phyloP scores from a whole-genome alignment of 2,329 filamentous ascomycete species.

The Mariannaea elegans region DNA sequence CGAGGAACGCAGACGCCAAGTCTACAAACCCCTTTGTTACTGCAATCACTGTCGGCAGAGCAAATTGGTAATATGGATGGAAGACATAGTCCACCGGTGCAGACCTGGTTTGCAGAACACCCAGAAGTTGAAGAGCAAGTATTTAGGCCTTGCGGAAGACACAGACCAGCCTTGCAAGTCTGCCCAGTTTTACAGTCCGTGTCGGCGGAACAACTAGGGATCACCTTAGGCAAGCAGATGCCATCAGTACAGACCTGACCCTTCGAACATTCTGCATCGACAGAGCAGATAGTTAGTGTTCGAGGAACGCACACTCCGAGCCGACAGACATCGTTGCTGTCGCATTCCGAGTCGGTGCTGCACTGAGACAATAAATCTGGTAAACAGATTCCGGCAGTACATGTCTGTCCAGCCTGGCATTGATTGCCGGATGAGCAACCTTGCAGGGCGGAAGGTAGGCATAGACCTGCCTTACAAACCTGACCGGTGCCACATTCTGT shows the following conservation, averaged over 20 bases:
- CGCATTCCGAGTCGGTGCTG: not conserved
- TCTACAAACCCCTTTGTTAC: not conserved
- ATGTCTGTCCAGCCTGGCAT: not conserved
- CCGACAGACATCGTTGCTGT: not conserved
- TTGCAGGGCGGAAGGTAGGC: not conserved
- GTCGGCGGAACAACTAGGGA: not conserved
- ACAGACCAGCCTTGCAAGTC: not conserved
- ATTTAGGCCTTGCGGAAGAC: not conserved
- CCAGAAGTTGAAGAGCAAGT: not conserved
- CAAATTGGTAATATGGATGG: constrained; percentile 1
- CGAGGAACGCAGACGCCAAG: constrained; percentile 10
- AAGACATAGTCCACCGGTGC: constrained; percentile 2
- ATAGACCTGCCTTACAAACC: not conserved
- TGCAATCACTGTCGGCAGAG: not conserved
- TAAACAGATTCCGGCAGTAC: constrained; percentile 1
- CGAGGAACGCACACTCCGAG: constrained; percentile 14
- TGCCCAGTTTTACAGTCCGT: not conserved
- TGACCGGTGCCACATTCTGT: not conserved
- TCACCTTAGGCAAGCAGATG: not conserved
- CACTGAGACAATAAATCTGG: not conserved
- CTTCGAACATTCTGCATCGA: not conserved
- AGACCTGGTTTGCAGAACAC: not conserved
- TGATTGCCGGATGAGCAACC: not conserved
- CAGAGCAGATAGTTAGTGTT: not conserved
- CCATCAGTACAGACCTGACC: constrained; percentile 2